A percentile compares a stretch with the other conserved stretches of the same genome.
Evolutionary conservation across 1,284 basidiomycete genomes (phyloP).

Genomic region (Ganoderma leucocontextum): DNA sequence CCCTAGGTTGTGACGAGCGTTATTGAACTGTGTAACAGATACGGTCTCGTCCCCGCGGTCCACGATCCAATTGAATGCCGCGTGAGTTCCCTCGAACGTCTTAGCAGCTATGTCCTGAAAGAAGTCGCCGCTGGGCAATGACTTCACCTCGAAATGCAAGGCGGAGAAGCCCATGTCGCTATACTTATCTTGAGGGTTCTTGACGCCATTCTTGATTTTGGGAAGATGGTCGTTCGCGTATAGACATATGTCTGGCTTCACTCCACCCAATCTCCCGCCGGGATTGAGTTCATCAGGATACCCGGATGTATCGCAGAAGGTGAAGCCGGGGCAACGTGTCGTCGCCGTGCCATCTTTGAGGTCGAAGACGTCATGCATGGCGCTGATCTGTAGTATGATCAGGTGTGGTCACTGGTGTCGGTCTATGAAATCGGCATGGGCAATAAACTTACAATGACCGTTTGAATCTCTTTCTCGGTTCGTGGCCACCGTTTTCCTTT

Average conservation of each 20-base stretch:
- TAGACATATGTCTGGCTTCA: slow-evolving; percentile 22
- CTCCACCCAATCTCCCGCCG: neutral
- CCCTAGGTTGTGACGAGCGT: neutral
- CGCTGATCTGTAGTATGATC: neutral
- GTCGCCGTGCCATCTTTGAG: neutral
- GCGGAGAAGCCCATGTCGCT: slow-evolving; percentile 15
- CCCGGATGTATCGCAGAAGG: slow-evolving; percentile 14
- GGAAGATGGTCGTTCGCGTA: neutral
- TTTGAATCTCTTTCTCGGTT: neutral
- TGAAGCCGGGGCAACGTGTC: slow-evolving; percentile 20
- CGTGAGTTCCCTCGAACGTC: neutral
- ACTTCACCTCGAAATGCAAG: slow-evolving; percentile 18
- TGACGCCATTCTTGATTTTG: neutral
- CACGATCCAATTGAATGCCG: neutral
- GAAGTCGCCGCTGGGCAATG: neutral
- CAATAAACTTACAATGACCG: neutral
- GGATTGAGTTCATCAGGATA: neutral
- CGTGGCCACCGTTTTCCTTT: neutral
- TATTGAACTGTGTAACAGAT: neutral
- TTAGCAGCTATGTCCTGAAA: slow-evolving; percentile 2
- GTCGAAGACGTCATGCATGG: neutral
- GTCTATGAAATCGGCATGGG: neutral
- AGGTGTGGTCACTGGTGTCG: too few relatives aligned
- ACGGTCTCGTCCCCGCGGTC: neutral
- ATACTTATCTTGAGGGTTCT: neutral